phyloP scores from a whole-genome alignment of 805 yeast species.

The Saccharomycopsis sp. region DNA sequence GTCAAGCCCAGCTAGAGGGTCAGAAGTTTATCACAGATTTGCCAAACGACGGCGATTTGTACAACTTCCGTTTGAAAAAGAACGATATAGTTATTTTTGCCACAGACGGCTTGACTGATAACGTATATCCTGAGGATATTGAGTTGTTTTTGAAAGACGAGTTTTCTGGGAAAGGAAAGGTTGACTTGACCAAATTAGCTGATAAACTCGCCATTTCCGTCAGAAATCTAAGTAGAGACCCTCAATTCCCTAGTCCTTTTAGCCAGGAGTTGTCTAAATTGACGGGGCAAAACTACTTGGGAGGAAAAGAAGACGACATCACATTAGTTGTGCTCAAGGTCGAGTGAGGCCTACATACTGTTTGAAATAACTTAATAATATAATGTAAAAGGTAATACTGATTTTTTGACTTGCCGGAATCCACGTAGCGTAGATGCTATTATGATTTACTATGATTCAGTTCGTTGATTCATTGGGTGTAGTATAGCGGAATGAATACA shows the following conservation, averaged over 20 bases:
- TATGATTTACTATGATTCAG: no score
- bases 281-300: constrained; percentile 64
- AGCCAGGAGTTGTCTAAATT: constrained; percentile 66
- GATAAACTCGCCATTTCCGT: constrained; percentile 58
- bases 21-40: constrained; percentile 62
- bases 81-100: constrained; percentile 80
- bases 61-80: constrained; percentile 54
- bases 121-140: constrained; percentile 66
- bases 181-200: constrained; percentile 42
- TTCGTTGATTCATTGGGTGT: no score
- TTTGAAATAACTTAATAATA: not conserved
- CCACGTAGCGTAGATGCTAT: no score
- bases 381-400: no score
- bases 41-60: constrained; percentile 64
- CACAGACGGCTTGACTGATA: constrained; percentile 92
- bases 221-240: constrained; percentile 61
- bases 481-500: no score
- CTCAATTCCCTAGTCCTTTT: constrained; percentile 74
- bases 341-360: constrained; percentile 22
- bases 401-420: no score
- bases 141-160: constrained; percentile 57
- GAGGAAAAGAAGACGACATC: constrained; percentile 95
- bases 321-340: constrained; percentile 74
- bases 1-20: constrained; percentile 47
- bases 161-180: constrained; percentile 18